Conservation (phyloP, 2,329 filamentous ascomycete genomes). For the Apiospora phragmitis region DNA sequence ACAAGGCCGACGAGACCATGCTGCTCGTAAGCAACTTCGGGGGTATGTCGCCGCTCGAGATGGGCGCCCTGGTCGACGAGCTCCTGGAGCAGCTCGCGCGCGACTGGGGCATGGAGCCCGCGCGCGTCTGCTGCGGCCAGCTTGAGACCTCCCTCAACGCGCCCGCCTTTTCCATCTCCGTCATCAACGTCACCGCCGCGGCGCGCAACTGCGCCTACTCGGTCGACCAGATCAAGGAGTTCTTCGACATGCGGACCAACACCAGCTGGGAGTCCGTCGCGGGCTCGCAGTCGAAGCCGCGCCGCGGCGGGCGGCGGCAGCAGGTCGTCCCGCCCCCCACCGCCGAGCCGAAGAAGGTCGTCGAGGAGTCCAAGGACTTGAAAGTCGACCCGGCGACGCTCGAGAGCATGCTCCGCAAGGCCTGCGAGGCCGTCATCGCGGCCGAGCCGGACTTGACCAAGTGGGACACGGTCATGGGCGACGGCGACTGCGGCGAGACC, state of each 20-base stretch:
- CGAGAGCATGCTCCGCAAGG: constrained; percentile 55
- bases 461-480: constrained; percentile 65
- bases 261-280: constrained; percentile 55
- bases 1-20: constrained; percentile 47
- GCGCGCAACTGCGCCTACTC: constrained; percentile 47
- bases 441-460: constrained; percentile 64
- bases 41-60: constrained; percentile 57
- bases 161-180: constrained; percentile 67
- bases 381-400: constrained; percentile 53
- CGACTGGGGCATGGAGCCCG: constrained; percentile 50
- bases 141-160: constrained; percentile 74
- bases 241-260: constrained; percentile 66
- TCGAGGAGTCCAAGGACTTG: constrained; percentile 42
- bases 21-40: constrained; percentile 61
- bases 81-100: constrained; percentile 48
- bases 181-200: constrained; percentile 59
- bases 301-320: constrained; percentile 36
- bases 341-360: constrained; percentile 33
- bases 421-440: constrained; percentile 51
- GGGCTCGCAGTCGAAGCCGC: constrained; percentile 40
- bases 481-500: constrained; percentile 67
- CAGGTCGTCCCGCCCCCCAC: constrained; percentile 43
- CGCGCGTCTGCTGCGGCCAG: constrained; percentile 60
- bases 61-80: constrained; percentile 55
- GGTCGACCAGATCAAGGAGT: constrained; percentile 55